Base-by-base conservation (phyloP, 768 basidiomycete species). In the Brasilioporus rufonigricans region DNA sequence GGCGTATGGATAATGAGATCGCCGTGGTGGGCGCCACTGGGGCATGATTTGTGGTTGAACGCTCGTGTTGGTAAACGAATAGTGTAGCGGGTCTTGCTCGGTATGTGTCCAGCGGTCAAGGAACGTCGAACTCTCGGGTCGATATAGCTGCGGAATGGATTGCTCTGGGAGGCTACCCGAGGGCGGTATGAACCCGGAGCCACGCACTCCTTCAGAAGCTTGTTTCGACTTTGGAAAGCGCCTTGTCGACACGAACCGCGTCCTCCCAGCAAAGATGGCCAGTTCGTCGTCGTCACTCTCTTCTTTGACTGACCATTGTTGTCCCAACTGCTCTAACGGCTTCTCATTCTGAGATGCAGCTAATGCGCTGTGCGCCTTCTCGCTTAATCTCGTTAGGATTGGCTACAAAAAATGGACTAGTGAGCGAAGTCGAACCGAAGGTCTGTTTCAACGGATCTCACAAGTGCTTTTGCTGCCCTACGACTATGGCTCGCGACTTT, bases 241-340 rank as follows among this genome's bases (percentile, higher is more conserved):
- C 60, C 77, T 76, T 9, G 74, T 71, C 3, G 82, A 80, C 14
- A 88, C 80, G 38, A 89, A 80, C 10, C 82, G 76, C 0, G 81
- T 85, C 54, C 81, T 80, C 5, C 87, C 88, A 0, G 85, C 82
- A 61, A 89, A 85, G 41, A 89, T 86, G 0, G 81, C 74, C 5
- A 90, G 73, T 57, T 87, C 87, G 54, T 89, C 87, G 19, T 66
- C 85, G 1, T 71, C 74, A 12, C 76, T 76, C 46, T 82, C 81
- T 53, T 77, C 72, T 50, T 81, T 78, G 59, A 84, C 69, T 35
- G 69, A 74, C 85, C 82, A 84, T 4, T 76, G 68, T 19, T 77
- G 63, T 6, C 80, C 74, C 65, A 53, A 58, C 57, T 48, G 57
- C 1, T 63, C 44, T 10, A 68, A 60, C 0, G 65, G 49, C 8